A percentile compares a stretch with the other conserved stretches of the same genome.
Evolutionary conservation across 2,329 filamentous ascomycete species (phyloP).

Genomic region (Dryadomyces sulphureus): DNA sequence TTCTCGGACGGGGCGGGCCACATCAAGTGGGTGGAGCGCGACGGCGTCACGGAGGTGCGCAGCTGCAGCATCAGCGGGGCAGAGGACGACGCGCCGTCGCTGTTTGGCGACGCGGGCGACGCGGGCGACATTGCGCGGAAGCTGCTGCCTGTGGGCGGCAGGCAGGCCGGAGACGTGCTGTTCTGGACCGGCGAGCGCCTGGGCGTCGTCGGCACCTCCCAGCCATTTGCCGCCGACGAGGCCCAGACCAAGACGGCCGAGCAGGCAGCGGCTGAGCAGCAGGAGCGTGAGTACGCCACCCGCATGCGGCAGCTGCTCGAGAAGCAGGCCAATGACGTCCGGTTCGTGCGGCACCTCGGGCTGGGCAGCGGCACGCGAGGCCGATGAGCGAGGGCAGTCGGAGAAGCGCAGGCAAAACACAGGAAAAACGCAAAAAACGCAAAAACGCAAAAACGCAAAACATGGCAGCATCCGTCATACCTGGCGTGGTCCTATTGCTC

Average conservation of each 20-base stretch:
- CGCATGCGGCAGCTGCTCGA: conserved; percentile 63
- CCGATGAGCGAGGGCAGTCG: too few species aligned
- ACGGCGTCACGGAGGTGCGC: conserved; percentile 51
- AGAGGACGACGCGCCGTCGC: conserved; percentile 26
- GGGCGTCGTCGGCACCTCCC: conserved; percentile 48
- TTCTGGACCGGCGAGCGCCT: conserved; percentile 82
- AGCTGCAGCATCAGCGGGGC: conserved; percentile 32
- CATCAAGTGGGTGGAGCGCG: conserved; percentile 82
- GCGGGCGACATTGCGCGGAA: conserved; percentile 68
- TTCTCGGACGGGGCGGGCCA: conserved; percentile 74
- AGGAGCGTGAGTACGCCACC: conserved; percentile 47
- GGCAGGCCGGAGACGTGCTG: conserved; percentile 32
- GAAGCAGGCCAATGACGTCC: conserved; percentile 63
- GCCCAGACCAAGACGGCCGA: conserved; percentile 26
- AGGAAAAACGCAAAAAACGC: too few species aligned
- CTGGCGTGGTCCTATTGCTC: not conserved
- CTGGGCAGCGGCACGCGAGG: conserved; percentile 19
- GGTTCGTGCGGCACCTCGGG: conserved; percentile 54
- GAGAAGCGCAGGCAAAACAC: too few species aligned
- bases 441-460: not conserved
- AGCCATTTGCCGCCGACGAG: conserved; percentile 31
- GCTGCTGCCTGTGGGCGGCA: conserved; percentile 45
- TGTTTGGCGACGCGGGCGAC: conserved; percentile 33
- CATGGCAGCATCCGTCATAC: not conserved
- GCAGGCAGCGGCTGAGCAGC: conserved; percentile 33